Percentiles rank a stretch among this genome's conserved stretches.
Conservation (phyloP, 2,329 filamentous ascomycete species). For the Fusarium veterinarium region DNA sequence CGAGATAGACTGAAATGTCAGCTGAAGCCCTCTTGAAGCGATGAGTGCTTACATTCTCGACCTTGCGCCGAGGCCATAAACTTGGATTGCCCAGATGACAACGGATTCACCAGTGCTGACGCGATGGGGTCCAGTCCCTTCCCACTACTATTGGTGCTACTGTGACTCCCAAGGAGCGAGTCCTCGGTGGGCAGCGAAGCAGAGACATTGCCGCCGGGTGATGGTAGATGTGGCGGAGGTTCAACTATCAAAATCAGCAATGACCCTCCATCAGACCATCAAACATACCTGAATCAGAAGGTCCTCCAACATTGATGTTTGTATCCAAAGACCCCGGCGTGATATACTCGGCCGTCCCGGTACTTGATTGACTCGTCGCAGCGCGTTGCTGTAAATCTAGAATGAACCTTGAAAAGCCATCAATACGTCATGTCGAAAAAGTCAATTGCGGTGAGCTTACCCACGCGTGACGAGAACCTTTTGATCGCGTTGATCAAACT, state of each 20-base stretch:
- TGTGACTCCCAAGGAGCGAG: slow-evolving; percentile 31
- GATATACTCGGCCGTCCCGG: slow-evolving; percentile 31
- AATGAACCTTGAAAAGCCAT: slow-evolving; percentile 45
- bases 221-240: background rate
- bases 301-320: slow-evolving; percentile 29
- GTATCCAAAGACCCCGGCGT: slow-evolving; percentile 40
- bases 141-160: slow-evolving; percentile 16
- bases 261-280: accelerated
- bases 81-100: slow-evolving; percentile 54
- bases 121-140: slow-evolving; percentile 45
- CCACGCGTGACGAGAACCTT: slow-evolving; percentile 61
- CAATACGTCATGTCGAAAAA: slow-evolving; percentile 12
- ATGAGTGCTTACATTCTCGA: slow-evolving; percentile 52
- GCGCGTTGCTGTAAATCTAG: slow-evolving; percentile 50
- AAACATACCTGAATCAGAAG: slow-evolving; percentile 29
- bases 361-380: slow-evolving; percentile 20
- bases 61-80: slow-evolving; percentile 57
- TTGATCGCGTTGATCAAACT: slow-evolving; percentile 57
- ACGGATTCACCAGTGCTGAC: slow-evolving; percentile 55
- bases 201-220: slow-evolving; percentile 18
- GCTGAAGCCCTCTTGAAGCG: accelerated
- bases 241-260: slow-evolving; percentile 9
- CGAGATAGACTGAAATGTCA: slow-evolving; percentile 59
- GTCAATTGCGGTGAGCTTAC: slow-evolving; percentile 41
- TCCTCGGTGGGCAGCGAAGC: slow-evolving; percentile 24